phyloP scores from a whole-genome alignment of 2,329 filamentous ascomycete species.

The Nemania sp. region DNA sequence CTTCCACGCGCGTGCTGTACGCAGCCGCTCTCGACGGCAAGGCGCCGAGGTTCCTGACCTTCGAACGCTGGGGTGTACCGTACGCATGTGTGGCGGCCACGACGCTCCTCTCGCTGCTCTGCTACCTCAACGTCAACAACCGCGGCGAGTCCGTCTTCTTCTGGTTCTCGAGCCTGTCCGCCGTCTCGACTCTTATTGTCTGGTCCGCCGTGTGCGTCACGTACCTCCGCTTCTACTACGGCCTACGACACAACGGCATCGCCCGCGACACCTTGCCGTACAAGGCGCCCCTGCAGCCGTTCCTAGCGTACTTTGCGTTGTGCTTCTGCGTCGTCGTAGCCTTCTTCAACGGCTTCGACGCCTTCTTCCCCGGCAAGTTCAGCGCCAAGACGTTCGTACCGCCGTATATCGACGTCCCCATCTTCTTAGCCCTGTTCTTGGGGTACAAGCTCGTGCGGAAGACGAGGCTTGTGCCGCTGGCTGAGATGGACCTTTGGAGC shows the following conservation, averaged over 20 bases:
- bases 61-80: conserved; percentile 63
- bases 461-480: conserved; percentile 52
- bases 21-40: conserved; percentile 57
- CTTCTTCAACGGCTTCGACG: conserved; percentile 73
- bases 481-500: conserved; percentile 48
- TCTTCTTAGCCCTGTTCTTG: conserved; percentile 66
- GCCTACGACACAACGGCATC: conserved; percentile 67
- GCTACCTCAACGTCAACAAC: conserved; percentile 65
- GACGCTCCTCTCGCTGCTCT: conserved; percentile 63
- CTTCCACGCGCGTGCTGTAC: conserved; percentile 41
- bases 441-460: conserved; percentile 70
- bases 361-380: conserved; percentile 64
- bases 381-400: conserved; percentile 63
- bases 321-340: conserved; percentile 66
- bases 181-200: conserved; percentile 71
- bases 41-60: conserved; percentile 54
- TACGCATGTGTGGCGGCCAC: conserved; percentile 61
- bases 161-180: conserved; percentile 59
- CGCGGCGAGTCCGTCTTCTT: conserved; percentile 49
- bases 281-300: conserved; percentile 69
- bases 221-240: conserved; percentile 71
- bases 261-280: conserved; percentile 67
- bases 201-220: conserved; percentile 70
- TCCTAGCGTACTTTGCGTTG: conserved; percentile 66
- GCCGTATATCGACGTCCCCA: conserved; percentile 69